Conservation (phyloP, 2,329 filamentous ascomycete species). For the Cryphonectria parasitica region DNA sequence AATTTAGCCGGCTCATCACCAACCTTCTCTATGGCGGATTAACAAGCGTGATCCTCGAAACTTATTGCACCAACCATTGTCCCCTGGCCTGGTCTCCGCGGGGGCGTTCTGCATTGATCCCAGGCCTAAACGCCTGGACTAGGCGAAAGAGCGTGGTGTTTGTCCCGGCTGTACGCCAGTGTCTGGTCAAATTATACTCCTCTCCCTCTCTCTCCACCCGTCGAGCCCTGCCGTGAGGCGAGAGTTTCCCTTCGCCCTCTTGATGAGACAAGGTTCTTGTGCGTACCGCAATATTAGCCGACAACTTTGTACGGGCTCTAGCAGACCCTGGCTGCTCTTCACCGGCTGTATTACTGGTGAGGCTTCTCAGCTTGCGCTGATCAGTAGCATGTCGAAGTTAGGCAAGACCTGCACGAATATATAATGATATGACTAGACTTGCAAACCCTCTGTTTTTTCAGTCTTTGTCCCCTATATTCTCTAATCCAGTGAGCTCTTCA, state of each 20-base stretch:
- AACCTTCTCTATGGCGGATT: background rate
- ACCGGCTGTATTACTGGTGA: background rate
- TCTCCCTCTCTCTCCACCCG: background rate
- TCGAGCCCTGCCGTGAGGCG: background rate
- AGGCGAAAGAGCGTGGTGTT: background rate
- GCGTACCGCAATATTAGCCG: slow-evolving; percentile 1
- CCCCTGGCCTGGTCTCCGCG: background rate
- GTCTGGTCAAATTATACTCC: background rate
- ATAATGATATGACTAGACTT: background rate
- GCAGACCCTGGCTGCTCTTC: background rate
- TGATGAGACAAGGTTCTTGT: background rate
- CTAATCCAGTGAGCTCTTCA: background rate
- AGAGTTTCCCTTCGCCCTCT: background rate
- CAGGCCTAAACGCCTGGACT: background rate
- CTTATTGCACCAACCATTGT: slow-evolving; percentile 1
- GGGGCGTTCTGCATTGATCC: background rate
- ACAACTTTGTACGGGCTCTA: background rate
- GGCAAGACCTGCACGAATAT: background rate
- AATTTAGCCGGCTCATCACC: slow-evolving; percentile 6
- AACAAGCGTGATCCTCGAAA: background rate
- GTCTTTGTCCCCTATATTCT: background rate
- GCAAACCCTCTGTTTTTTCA: background rate
- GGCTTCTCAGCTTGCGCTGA: background rate
- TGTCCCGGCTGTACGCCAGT: background rate
- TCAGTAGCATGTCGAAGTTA: background rate